Evolutionary conservation across 2,329 filamentous ascomycete genomes (phyloP).

Genomic region (Paecilomyces formosus): DNA sequence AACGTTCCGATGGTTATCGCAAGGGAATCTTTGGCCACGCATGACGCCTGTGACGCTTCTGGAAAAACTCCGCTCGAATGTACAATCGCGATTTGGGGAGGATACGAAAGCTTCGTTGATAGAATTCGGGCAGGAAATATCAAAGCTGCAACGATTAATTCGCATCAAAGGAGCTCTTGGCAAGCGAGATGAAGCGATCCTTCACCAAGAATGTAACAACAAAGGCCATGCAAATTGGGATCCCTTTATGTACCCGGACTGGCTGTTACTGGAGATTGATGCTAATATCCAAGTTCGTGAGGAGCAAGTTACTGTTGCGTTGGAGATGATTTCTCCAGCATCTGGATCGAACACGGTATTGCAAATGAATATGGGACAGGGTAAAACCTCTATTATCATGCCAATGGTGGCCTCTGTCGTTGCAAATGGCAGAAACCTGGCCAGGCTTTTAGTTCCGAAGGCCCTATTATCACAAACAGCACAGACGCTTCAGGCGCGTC

Average conservation of each 20-base stretch:
- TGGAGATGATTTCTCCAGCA: constrained; percentile 50
- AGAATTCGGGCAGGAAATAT: constrained; percentile 32
- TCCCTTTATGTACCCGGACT: constrained; percentile 49
- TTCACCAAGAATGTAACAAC: constrained; percentile 40
- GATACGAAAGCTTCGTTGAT: constrained; percentile 32
- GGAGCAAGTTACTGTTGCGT: constrained; percentile 56
- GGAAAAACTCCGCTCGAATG: constrained; percentile 33
- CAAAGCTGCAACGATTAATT: constrained; percentile 35
- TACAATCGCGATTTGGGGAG: constrained; percentile 17
- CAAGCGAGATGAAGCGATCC: constrained; percentile 20
- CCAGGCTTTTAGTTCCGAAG: constrained; percentile 54
- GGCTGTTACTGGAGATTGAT: constrained; percentile 62
- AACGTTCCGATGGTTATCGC: constrained; percentile 31
- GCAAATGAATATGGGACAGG: constrained; percentile 62
- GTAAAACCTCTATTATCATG: constrained; percentile 64
- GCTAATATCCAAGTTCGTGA: constrained; percentile 54
- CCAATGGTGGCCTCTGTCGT: constrained; percentile 54
- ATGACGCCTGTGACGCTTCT: constrained; percentile 35
- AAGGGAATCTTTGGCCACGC: constrained; percentile 34
- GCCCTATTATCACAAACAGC: constrained; percentile 55
- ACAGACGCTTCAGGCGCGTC: constrained; percentile 46
- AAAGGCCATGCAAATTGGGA: constrained; percentile 52
- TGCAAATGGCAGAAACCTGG: constrained; percentile 44
- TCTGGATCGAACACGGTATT: constrained; percentile 52
- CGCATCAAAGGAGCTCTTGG: constrained; percentile 32